Base-by-base conservation (phyloP, 176 grass and related monocot species). In the Pontederia paniculata region DNA sequence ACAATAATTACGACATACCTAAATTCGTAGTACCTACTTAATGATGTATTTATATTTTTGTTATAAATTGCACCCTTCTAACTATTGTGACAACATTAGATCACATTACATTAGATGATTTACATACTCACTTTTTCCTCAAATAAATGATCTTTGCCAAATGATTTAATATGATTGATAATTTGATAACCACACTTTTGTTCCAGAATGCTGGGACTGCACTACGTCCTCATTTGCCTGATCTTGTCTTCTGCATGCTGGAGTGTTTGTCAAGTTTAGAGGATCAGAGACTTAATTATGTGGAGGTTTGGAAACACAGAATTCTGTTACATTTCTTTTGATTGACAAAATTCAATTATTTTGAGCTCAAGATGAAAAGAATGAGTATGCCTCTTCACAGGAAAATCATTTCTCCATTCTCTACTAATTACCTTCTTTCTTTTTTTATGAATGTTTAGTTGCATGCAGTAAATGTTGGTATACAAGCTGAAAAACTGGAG, bases 241-340 rank as follows among this genome's bases (percentile, higher is more conserved):
- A 96, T 78, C 82, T 96, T 71, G 90, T 89, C 45, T 70, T 73
- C 65, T 96, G 90, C 76, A 96, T 96, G 90, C 85, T 96, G 12
- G 90, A 96, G 67, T 96, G 82, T 52, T 83, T 96, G 58, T 96
- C 90, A 81, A 96, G 90, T 65, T 77, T 96, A 17, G 90, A 96
- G 62, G 90, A 96, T 55, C 90, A 96, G 73, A 89, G 79, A 63
- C 74, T 96, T 70, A 96, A 96, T 72, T 96, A 96, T 76, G 85
- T 96, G 54, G 90, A 96, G 90, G 90, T 96, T 77, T 68, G 45
- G 44, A 70, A 68, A 14, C 21, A n/a, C 71, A 31, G 59, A 47
- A 45, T 65, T 44, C 12, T n/a, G 12, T 45, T 17, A 48, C 18
- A 17, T 47, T 63, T 54, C 31, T 23, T 42, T 64, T 57, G 37